Conservation (phyloP, 2,329 filamentous ascomycete genomes). For the Pseudocercospora cruenta region DNA sequence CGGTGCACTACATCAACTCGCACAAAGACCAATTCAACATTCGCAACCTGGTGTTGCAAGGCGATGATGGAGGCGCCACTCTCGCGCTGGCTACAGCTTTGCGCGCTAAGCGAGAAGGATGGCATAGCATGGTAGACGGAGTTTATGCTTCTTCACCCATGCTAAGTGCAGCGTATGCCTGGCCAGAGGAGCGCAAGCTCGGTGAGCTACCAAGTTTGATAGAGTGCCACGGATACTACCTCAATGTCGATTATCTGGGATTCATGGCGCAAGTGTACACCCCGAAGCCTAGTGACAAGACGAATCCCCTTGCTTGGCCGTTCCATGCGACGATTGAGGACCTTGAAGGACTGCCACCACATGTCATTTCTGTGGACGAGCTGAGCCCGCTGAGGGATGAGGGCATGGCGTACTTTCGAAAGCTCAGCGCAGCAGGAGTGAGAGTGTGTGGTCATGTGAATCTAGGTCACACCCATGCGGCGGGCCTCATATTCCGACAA, state of each 20-base stretch:
- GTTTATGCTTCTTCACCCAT: conserved; percentile 29
- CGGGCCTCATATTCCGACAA: background rate
- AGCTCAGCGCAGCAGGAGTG: conserved; percentile 31
- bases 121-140: conserved; percentile 26
- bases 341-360: conserved; percentile 32
- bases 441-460: conserved; percentile 25
- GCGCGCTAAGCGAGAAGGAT: conserved; percentile 30
- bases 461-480: conserved; percentile 30
- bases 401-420: conserved; percentile 30
- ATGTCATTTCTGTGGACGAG: conserved; percentile 32
- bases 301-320: conserved; percentile 33
- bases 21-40: conserved; percentile 29
- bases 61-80: conserved; percentile 37
- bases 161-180: conserved; percentile 23
- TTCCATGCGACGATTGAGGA: conserved; percentile 30
- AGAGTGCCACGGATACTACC: conserved; percentile 34
- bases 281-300: background rate
- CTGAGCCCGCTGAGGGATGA: conserved; percentile 37
- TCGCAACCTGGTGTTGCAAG: conserved; percentile 33
- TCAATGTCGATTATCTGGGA: conserved; percentile 8
- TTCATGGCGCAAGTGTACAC: background rate
- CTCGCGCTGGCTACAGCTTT: conserved; percentile 33
- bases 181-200: conserved; percentile 7
- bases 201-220: conserved; percentile 27
- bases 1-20: conserved; percentile 25